Evolutionary conservation across 768 basidiomycete species (phyloP), one percentile per base, ranked within the genome.

Genomic region (Tremella yokohamensis): DNA sequence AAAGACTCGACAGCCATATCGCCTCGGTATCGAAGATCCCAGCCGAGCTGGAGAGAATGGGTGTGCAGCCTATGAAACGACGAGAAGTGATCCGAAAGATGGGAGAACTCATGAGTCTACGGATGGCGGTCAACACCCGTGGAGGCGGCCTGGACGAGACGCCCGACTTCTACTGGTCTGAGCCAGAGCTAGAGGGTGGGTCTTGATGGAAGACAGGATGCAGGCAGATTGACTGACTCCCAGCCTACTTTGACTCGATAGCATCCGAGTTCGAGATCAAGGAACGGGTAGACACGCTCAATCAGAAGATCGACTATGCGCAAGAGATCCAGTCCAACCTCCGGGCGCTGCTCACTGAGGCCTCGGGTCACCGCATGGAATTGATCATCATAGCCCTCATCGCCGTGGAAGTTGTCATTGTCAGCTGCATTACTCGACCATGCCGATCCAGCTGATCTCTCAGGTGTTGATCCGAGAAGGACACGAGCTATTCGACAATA

Each of bases 351-450:
- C 80, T 96, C 25, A 91, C 90, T 0, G 90, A 93, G 81, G 89
- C 90, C 2, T 89, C 88, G 3, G 84, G 82, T 1, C 90, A 96
- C 69, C 85, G 88, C 1, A 92, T 98, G 88, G 94, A 98, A 77
- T 80, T 94, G 3, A 88, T 97, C 61, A 97, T 97, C 73, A 98
- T 97, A 64, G 82, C 84, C 1, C 85, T 98, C 49, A 96, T 97
- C 69, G 89, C 92, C 0, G 90, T 96, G 11, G 91, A 94, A 76
- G 90, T 92, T n/a, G 80, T 90, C 66, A 87, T 96, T 50, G 91
- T 92, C 68, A 72, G 76, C 64, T 40, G n/a, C 2, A 22, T 24
- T 39, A n/a, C 29, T 22, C 22, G 18, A 34, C 9, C 39, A 49
- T 52, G 34, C 19, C 48, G 38, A 22, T 48, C 8, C 42, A 19